These are phyloP conservation scores for Cicer pinnatifidum DNA, from an alignment of 306 rosid species.

Conservation along the genomic window DNA sequence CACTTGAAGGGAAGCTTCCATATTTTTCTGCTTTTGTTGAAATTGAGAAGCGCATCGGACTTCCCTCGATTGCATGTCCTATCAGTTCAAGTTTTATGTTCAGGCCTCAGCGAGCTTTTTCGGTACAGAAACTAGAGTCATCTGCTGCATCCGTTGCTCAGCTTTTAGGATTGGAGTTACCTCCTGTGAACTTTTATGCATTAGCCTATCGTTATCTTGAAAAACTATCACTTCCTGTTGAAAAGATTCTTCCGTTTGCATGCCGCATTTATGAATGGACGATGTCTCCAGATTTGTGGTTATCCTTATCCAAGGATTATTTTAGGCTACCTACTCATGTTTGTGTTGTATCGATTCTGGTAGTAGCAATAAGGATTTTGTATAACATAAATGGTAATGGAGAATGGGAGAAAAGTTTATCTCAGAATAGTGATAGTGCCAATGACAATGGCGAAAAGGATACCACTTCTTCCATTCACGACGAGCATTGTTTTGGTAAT, in stretches of 20 bases:
- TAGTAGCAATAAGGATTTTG: constrained; percentile 74
- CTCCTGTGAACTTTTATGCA: constrained; percentile 87
- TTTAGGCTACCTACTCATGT: constrained; percentile 81
- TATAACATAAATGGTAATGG: constrained; percentile 82
- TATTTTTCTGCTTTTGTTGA: constrained; percentile 79
- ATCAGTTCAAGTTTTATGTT: constrained; percentile 72
- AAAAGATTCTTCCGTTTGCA: constrained; percentile 69
- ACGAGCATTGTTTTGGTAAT: constrained; percentile 35
- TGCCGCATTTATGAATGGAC: constrained; percentile 79
- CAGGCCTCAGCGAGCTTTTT: constrained; percentile 65
- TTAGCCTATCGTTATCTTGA: constrained; percentile 67
- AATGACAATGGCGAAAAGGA: constrained; percentile 41
- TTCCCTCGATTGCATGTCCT: constrained; percentile 72
- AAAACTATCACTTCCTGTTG: constrained; percentile 65
- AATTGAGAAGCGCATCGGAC: constrained; percentile 69
- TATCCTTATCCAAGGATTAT: constrained; percentile 65
- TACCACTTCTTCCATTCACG: constrained; percentile 39
- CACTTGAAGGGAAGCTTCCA: constrained; percentile 84
- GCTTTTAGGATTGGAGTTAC: constrained; percentile 68
- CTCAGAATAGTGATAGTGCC: constrained; percentile 40
- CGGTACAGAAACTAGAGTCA: constrained; percentile 70
- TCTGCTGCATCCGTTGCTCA: constrained; percentile 74
- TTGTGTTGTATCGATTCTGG: constrained; percentile 79
- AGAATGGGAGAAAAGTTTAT: constrained; percentile 84
- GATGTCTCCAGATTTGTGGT: constrained; percentile 80